These are phyloP conservation scores for Magnolia kwangsiensis DNA, from an alignment of 164 flowering plant genomes.

Conservation along the genomic window DNA sequence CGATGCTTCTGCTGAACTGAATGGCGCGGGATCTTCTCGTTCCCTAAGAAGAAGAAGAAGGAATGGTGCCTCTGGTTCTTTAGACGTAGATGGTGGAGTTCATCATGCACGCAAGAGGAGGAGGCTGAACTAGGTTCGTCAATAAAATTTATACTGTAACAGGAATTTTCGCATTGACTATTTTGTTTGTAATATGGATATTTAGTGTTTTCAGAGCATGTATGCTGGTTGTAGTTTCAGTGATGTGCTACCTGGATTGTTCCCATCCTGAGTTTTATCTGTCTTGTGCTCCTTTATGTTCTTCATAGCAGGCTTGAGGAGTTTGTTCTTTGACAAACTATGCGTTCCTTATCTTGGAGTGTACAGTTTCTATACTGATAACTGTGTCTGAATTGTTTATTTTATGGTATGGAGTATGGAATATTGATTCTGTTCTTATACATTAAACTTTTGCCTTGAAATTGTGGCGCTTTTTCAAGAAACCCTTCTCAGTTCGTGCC, in stretches of 20 bases:
- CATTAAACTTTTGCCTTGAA: no score
- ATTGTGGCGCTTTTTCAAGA: no score
- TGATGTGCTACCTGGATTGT: not conserved
- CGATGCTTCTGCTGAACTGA: conserved; percentile 23
- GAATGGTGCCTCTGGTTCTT: conserved; percentile 20
- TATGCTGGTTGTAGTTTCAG: not conserved
- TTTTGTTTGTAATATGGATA: conserved; percentile 1
- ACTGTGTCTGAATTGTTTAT: no score
- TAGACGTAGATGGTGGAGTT: conserved; percentile 26
- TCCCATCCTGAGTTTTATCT: not conserved
- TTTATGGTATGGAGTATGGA: no score
- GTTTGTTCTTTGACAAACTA: not conserved
- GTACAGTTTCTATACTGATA: no score
- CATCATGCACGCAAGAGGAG: conserved; percentile 23
- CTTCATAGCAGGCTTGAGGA: not conserved
- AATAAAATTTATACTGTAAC: not conserved
- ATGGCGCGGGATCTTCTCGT: conserved; percentile 27
- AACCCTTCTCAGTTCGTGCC: no score
- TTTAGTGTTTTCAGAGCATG: conserved; percentile 4
- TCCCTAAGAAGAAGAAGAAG: conserved; percentile 26
- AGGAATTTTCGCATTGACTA: not conserved
- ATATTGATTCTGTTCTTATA: no score
- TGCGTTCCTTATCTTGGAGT: not conserved
- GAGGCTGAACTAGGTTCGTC: conserved; percentile 21
- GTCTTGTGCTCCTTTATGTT: not conserved